Evolutionary conservation across 768 basidiomycete species (phyloP).

Genomic region (Amanita rubescens): DNA sequence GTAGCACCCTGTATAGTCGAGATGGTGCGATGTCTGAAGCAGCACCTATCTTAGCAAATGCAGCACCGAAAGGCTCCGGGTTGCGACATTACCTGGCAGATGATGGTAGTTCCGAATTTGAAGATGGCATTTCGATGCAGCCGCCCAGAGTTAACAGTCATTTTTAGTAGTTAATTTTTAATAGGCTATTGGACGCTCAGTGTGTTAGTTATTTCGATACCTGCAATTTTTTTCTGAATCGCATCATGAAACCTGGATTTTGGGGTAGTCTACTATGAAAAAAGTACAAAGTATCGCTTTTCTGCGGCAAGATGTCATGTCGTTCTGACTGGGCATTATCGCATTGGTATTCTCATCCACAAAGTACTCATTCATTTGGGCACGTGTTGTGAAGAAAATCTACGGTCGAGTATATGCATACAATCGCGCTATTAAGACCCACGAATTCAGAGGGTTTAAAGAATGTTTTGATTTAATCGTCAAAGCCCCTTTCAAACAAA

Average conservation of each 20-base stretch:
- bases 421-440: background rate
- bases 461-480: conserved; percentile 23
- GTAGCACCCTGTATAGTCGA: conserved; percentile 43
- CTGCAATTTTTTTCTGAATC: background rate
- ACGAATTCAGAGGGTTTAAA: background rate
- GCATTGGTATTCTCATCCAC: too few relatives aligned
- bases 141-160: conserved; percentile 27
- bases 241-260: background rate
- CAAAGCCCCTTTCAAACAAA: conserved; percentile 70
- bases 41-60: conserved; percentile 43
- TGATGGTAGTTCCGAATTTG: conserved; percentile 40
- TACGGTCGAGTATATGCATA: background rate
- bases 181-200: background rate
- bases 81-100: conserved; percentile 46
- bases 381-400: background rate
- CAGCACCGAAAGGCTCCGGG: conserved; percentile 45
- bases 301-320: too few relatives aligned
- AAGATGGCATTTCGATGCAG: conserved; percentile 42
- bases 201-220: background rate
- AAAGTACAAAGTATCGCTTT: too few relatives aligned
- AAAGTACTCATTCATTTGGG: too few relatives aligned
- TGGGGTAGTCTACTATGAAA: background rate
- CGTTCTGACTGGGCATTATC: too few relatives aligned
- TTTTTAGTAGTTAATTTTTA: conserved; percentile 20
- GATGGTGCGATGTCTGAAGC: conserved; percentile 44